phyloP scores from a whole-genome alignment of 306 rosid genomes.

The Quercus parvula region DNA sequence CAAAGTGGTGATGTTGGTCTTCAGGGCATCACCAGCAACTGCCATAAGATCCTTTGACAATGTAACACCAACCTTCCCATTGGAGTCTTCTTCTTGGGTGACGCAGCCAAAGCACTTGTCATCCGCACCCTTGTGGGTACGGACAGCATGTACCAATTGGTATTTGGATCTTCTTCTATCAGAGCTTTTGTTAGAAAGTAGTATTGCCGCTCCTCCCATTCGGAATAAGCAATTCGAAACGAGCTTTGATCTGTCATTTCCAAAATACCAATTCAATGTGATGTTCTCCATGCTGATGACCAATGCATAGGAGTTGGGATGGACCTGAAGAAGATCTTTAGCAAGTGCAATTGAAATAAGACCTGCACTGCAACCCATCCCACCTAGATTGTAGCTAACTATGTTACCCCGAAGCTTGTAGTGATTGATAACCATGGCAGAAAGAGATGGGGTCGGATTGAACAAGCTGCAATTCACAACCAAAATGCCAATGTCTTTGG shows the following conservation, averaged over 20 bases:
- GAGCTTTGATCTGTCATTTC: slow-evolving; percentile 85
- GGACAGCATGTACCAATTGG: slow-evolving; percentile 61
- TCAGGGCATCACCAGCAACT: slow-evolving; percentile 85
- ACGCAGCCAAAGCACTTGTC: slow-evolving; percentile 84
- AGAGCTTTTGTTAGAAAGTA: slow-evolving; percentile 68
- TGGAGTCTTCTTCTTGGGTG: slow-evolving; percentile 80
- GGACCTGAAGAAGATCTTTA: slow-evolving; percentile 82
- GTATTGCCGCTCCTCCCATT: slow-evolving; percentile 88
- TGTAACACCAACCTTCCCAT: slow-evolving; percentile 78
- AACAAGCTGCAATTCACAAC: slow-evolving; percentile 86
- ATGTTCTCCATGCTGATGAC: slow-evolving; percentile 94
- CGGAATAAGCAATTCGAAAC: slow-evolving; percentile 84
- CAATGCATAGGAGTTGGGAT: slow-evolving; percentile 78
- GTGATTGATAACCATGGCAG: slow-evolving; percentile 84
- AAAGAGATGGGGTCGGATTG: slow-evolving; percentile 90
- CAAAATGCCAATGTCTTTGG: slow-evolving; percentile 86
- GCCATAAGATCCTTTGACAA: slow-evolving; percentile 91
- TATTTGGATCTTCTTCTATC: slow-evolving; percentile 86
- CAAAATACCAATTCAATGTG: slow-evolving; percentile 92
- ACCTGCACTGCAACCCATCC: slow-evolving; percentile 98
- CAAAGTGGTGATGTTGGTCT: slow-evolving; percentile 81
- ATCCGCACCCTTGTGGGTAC: slow-evolving; percentile 85
- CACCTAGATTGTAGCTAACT: slow-evolving; percentile 73
- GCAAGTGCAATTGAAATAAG: slow-evolving; percentile 86
- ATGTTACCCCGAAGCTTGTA: slow-evolving; percentile 89